A percentile compares a stretch with the other conserved stretches of the same genome.
phyloP scores from a whole-genome alignment of 306 rosid species.

The Coriaria nepalensis region DNA sequence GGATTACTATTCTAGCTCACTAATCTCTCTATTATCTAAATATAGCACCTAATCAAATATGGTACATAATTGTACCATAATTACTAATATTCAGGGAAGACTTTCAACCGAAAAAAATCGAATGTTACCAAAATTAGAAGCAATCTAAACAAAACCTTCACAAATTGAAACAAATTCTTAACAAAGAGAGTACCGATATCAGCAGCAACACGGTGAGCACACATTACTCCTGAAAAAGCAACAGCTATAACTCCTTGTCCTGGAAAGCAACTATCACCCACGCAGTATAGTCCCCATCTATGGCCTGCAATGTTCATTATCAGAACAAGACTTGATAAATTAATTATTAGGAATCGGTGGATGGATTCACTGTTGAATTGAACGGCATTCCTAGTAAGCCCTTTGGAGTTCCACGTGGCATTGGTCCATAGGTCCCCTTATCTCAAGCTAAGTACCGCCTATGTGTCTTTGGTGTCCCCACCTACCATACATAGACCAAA shows the following conservation, averaged over 20 bases:
- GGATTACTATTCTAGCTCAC: too few relatives aligned
- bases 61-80: too few relatives aligned
- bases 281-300: conserved; percentile 91
- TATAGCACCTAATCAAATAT: too few relatives aligned
- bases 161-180: conserved; percentile 5
- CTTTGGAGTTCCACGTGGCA: conserved; percentile 74
- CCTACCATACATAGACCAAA: conserved; percentile 30
- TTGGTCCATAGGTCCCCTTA: conserved; percentile 86
- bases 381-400: conserved; percentile 97
- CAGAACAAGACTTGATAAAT: too few relatives aligned
- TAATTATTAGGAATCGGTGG: conserved; percentile 2
- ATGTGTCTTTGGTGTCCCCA: conserved; percentile 94
- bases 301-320: conserved; percentile 43
- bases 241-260: conserved; percentile 99
- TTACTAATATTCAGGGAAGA: too few relatives aligned
- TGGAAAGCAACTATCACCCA: conserved; percentile 98
- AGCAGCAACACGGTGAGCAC: conserved; percentile 94
- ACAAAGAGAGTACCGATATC: conserved; percentile 48
- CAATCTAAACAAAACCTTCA: background rate
- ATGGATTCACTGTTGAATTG: conserved; percentile 70
- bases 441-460: conserved; percentile 77
- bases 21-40: too few relatives aligned
- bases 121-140: too few relatives aligned
- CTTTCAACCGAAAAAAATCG: too few relatives aligned
- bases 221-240: conserved; percentile 93